Percentiles rank a stretch among this genome's conserved stretches.
Conservation (phyloP, 306 rosid genomes). For the Prinsepia uniflora region DNA sequence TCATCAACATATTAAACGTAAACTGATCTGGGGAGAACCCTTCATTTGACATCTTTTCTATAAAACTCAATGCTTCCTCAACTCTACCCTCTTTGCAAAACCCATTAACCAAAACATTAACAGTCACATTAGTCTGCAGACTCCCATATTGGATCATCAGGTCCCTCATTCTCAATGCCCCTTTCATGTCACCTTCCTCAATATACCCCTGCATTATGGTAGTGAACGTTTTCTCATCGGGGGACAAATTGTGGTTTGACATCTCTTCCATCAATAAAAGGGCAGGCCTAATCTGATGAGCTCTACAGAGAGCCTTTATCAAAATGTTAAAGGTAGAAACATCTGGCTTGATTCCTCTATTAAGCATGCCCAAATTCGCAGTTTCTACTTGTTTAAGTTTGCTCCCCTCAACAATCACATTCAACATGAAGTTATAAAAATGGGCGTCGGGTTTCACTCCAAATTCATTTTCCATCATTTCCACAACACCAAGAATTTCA, state of each 20-base stretch:
- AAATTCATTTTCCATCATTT: constrained; percentile 52
- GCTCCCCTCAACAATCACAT: constrained; percentile 60
- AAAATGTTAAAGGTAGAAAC: constrained; percentile 66
- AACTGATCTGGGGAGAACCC: constrained; percentile 69
- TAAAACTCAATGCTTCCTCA: constrained; percentile 63
- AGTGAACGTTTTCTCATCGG: constrained; percentile 73
- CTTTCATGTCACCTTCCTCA: constrained; percentile 61
- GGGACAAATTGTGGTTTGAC: constrained; percentile 49
- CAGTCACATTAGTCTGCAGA: constrained; percentile 41
- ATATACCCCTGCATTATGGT: constrained; percentile 77
- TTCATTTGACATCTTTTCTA: constrained; percentile 44
- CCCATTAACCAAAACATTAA: constrained; percentile 72
- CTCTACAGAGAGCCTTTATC: constrained; percentile 80
- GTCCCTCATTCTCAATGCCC: constrained; percentile 67
- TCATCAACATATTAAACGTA: constrained; percentile 72
- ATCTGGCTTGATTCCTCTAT: constrained; percentile 48
- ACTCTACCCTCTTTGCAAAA: constrained; percentile 66
- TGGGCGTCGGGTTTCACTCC: constrained; percentile 51
- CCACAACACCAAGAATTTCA: constrained; percentile 36
- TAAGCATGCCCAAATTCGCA: constrained; percentile 50
- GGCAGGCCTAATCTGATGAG: constrained; percentile 82
- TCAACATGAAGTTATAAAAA: constrained; percentile 55
- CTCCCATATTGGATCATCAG: constrained; percentile 66
- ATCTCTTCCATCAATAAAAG: constrained; percentile 82
- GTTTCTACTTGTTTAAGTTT: constrained; percentile 69